Evolutionary conservation across 805 yeast species (phyloP).

Genomic region (Kodamaea lidongshanica): DNA sequence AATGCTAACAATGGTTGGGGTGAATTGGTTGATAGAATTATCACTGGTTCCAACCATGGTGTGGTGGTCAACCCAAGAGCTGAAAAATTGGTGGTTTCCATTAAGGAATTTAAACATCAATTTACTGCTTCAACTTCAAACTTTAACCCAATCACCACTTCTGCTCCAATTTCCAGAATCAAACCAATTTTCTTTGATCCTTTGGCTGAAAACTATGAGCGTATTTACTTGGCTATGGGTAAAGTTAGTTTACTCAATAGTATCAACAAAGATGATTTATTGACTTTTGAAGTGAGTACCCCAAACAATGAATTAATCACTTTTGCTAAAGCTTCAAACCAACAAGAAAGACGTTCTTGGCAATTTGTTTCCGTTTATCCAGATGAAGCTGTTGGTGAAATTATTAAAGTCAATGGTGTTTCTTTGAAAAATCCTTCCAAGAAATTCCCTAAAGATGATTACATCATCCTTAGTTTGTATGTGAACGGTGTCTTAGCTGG

Average conservation of each 20-base stretch:
- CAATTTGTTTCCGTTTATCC: slow-evolving; percentile 67
- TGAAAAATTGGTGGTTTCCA: slow-evolving; percentile 58
- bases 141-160: slow-evolving; percentile 24
- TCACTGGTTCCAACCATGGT: slow-evolving; percentile 67
- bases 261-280: slow-evolving; percentile 31
- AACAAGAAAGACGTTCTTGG: slow-evolving; percentile 48
- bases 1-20: slow-evolving; percentile 76
- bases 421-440: slow-evolving; percentile 32
- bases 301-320: slow-evolving; percentile 44
- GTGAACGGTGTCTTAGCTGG: slow-evolving; percentile 61
- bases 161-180: slow-evolving; percentile 57
- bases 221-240: slow-evolving; percentile 55
- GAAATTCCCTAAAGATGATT: slow-evolving; percentile 43
- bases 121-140: slow-evolving; percentile 16
- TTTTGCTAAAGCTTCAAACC: slow-evolving; percentile 68
- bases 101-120: slow-evolving; percentile 64
- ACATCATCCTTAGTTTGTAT: slow-evolving; percentile 49
- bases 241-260: slow-evolving; percentile 33
- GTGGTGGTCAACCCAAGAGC: slow-evolving; percentile 80
- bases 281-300: slow-evolving; percentile 50
- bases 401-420: slow-evolving; percentile 57
- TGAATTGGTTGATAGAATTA: slow-evolving; percentile 70
- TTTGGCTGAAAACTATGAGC: slow-evolving; percentile 51
- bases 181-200: slow-evolving; percentile 63
- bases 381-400: slow-evolving; percentile 68